Base-by-base conservation (phyloP, 169 alveolate genomes). In the Plasmodium berghei region DNA sequence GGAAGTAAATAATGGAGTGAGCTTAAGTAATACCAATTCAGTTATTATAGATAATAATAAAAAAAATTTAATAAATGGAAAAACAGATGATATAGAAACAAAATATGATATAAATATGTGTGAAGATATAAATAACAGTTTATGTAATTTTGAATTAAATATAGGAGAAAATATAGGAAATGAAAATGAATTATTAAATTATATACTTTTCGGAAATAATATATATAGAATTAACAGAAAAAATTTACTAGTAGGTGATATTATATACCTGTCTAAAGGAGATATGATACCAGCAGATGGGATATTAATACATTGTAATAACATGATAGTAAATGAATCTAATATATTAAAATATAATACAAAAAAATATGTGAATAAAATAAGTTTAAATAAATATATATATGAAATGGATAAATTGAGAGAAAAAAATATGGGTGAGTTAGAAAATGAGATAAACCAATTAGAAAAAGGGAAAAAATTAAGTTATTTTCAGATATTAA, bases 251-350 rank as follows among this genome's bases (percentile, higher is more conserved):
- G 89, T 77, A 48, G 89, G 89, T 0, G 89, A 77, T 24, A 64
- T 77, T 52, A 61, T 77, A 22, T 77, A 77, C 45, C 52, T 77
- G 40, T 77, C 66, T 24, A 77, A 77, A 40, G 89, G 89, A 8
- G 77, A 63, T 40, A 59, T 77, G 16, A 63, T 77, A 20, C 89
- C 89, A 28, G 89, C 89, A 34, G 89, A 77, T 64, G 89, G 89
- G 1, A 77, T 77, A 10, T 58, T 77, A 20, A 26, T 77, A 52
- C 63, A 63, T 64, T 1, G 89, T 48, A 77, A 77, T 26, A 58
- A 77, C 22, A 9, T 77, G 89, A 70, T 77, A 2, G 89, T 77
- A 9, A 80, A 77, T 49, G 89, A 77, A 69, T 77, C 89, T 0
- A 64, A 24, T n/a, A 46, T 77, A n/a, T 46, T 63, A 18, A 77